Percentiles rank a stretch among this genome's conserved stretches.
Evolutionary conservation across 257 asterid species (phyloP).

Genomic region (Plantago major): DNA sequence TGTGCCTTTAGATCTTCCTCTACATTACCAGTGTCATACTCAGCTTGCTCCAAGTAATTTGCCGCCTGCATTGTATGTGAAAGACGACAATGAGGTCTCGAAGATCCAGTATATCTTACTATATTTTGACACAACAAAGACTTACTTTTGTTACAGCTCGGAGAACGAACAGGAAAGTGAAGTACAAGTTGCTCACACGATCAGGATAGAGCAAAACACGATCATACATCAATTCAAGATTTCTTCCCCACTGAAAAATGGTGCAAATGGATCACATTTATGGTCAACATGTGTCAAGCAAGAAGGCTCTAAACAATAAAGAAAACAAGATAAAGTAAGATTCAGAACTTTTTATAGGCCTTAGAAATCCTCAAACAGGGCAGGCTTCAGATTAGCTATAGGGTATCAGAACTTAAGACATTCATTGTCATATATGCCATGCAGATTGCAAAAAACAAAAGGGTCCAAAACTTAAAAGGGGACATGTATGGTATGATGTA

Average conservation of each 20-base stretch:
- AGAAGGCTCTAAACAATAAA: neutral
- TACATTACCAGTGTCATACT: conserved; percentile 66
- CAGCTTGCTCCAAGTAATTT: conserved; percentile 90
- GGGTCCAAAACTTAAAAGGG: no score
- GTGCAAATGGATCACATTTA: conserved; percentile 25
- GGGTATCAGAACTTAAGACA: no score
- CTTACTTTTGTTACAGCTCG: conserved; percentile 92
- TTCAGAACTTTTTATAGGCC: neutral
- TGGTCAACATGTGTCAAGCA: conserved; percentile 2
- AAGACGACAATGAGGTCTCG: neutral
- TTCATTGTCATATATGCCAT: no score
- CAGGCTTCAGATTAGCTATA: neutral
- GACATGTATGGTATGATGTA: neutral
- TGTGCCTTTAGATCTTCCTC: conserved; percentile 82
- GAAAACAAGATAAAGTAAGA: no score
- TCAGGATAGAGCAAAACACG: conserved; percentile 88
- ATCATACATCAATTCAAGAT: conserved; percentile 67
- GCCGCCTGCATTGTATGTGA: conserved; percentile 49
- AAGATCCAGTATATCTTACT: conserved; percentile 5
- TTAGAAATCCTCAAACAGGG: neutral
- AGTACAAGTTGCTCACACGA: conserved; percentile 84
- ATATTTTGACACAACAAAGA: conserved; percentile 3
- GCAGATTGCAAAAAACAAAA: no score
- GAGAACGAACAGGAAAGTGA: conserved; percentile 91
- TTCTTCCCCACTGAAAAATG: conserved; percentile 81